Conservation (phyloP, 805 yeast genomes). For the Candida qinlingensis region DNA sequence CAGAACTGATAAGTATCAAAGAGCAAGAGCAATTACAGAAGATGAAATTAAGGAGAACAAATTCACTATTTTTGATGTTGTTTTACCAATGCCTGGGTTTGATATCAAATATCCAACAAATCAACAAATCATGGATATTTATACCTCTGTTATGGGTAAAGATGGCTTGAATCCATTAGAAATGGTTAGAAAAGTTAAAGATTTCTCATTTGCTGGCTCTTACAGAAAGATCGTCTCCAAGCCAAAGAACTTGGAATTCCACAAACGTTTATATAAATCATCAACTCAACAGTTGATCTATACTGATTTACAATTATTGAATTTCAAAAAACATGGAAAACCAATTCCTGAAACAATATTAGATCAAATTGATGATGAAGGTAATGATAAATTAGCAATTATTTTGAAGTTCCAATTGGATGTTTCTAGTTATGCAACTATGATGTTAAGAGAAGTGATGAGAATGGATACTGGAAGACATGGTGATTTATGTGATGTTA, state of each 20-base stretch:
- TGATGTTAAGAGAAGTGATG: slow-evolving; percentile 92
- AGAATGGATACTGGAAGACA: slow-evolving; percentile 63
- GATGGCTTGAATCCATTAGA: slow-evolving; percentile 81
- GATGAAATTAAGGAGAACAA: slow-evolving; percentile 59
- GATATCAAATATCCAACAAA: slow-evolving; percentile 84
- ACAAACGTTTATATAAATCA: slow-evolving; percentile 53
- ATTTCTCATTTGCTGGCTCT: slow-evolving; percentile 88
- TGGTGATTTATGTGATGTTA: slow-evolving; percentile 42
- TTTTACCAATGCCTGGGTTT: slow-evolving; percentile 95
- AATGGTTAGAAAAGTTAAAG: slow-evolving; percentile 81
- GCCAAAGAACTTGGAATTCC: slow-evolving; percentile 60
- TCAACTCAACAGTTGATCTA: slow-evolving; percentile 67
- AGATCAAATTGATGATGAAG: slow-evolving; percentile 9
- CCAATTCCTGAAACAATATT: slow-evolving; percentile 14
- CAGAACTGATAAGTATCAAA: slow-evolving; percentile 46
- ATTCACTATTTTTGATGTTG: slow-evolving; percentile 74
- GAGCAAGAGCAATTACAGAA: slow-evolving; percentile 71
- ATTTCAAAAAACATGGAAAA: slow-evolving; percentile 25
- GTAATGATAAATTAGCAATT: slow-evolving; percentile 54
- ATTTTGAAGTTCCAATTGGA: slow-evolving; percentile 74
- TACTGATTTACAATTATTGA: slow-evolving; percentile 66
- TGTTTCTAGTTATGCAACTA: slow-evolving; percentile 91
- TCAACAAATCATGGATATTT: slow-evolving; percentile 50
- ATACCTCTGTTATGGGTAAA: slow-evolving; percentile 65
- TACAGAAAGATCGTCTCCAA: slow-evolving; percentile 70